These are phyloP conservation scores for Aureobasidium melanogenum DNA, from an alignment of 2,329 filamentous ascomycete genomes.

Conservation along the genomic window DNA sequence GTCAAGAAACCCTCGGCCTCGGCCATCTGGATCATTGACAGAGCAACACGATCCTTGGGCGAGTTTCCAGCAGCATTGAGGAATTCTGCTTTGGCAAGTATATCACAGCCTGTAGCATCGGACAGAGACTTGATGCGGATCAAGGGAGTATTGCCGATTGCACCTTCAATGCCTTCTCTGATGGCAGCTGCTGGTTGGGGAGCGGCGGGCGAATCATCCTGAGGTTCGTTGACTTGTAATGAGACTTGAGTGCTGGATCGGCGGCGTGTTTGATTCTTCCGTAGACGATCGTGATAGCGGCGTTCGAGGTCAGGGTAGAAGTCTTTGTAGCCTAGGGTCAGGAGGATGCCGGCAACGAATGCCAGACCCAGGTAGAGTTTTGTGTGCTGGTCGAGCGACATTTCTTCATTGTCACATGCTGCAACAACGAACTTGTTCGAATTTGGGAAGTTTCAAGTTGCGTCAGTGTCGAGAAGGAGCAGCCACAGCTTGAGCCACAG, in stretches of 20 bases:
- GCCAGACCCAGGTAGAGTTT: conserved; percentile 14
- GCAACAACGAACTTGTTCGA: background rate
- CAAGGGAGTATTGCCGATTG: conserved; percentile 88
- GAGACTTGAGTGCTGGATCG: conserved; percentile 18
- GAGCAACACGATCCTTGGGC: conserved; percentile 89
- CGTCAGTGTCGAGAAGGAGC: background rate
- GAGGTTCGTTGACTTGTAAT: conserved; percentile 26
- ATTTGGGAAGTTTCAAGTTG: background rate
- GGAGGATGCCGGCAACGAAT: conserved; percentile 67
- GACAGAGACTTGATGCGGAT: conserved; percentile 79
- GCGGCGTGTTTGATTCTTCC: conserved; percentile 19
- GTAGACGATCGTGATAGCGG: conserved; percentile 44
- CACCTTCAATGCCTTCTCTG: conserved; percentile 74
- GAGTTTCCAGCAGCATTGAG: conserved; percentile 90
- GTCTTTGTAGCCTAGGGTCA: conserved; percentile 72
- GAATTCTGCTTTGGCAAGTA: conserved; percentile 91
- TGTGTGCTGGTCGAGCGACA: conserved; percentile 6
- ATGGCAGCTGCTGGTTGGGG: conserved; percentile 31
- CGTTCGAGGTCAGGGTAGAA: conserved; percentile 66
- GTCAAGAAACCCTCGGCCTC: conserved; percentile 68
- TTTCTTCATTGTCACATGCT: conserved; percentile 10
- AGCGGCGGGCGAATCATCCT: conserved; percentile 1
- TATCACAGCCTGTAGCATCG: conserved; percentile 75
- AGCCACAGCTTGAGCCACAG: background rate
- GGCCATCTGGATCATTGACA: conserved; percentile 76